Evolutionary conservation across 257 asterid genomes (phyloP), one percentile per base, ranked within the genome.

Genomic region (Gentiana straminea): DNA sequence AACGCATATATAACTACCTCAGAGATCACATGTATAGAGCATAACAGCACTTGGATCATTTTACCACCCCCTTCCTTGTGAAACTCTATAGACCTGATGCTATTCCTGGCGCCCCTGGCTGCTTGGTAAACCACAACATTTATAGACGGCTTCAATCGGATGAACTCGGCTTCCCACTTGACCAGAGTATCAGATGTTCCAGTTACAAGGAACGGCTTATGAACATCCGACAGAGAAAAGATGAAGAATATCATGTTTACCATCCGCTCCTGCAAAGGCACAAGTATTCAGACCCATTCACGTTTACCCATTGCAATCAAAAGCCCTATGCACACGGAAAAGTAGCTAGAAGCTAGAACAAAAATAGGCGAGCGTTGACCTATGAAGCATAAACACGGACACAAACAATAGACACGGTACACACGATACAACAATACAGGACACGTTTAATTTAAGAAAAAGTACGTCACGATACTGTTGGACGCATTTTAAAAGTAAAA

Each of bases 111-210:
- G 53, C 78, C 78, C 50, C 52, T 62, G 62, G 61, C 72, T 70
- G 88, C 91, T 55, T 64, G 62, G 65, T 79, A 85, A 52, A 80
- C 82, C 58, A 80, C 78, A 66, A 80, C 73, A 72, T 82, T 74
- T 58, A 80, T 51, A n/a, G 81, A 79, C 52, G 89, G 88, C 59
- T 71, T 84, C 77, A 77, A 51, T 41, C 66, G 76, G 56, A 60
- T 73, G 63, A 85, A 82, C 59, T 75, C 84, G 61, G 81, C 81
- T 78, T 82, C 86, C 94, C 94, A 84, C 47, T 46, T 75, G 59
- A 78, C 65, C 56, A 74, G 59, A 44, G 74, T 66, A 54, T 69
- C 46, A 24, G 77, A 59, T 55, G 81, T 48, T 41, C 87, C 67
- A 65, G 78, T 64, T 57, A 84, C 51, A 43, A 84, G 86, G 72